These are phyloP conservation scores for Lachancea fermentati DNA, from an alignment of 805 yeast genomes.

Conservation along the genomic window DNA sequence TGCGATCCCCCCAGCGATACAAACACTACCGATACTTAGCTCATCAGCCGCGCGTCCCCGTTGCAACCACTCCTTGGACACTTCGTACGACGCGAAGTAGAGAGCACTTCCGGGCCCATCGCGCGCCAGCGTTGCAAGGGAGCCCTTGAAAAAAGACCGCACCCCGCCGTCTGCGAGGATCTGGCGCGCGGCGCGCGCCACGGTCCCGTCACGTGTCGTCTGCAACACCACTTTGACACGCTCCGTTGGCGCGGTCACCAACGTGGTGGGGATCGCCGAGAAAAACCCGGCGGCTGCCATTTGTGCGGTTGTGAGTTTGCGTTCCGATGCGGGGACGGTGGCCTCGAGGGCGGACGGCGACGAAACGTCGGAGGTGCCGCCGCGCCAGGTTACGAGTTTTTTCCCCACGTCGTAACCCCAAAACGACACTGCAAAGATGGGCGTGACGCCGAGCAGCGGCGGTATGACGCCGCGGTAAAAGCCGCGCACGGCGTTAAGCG, in stretches of 20 bases:
- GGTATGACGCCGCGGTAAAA: slow-evolving; percentile 92
- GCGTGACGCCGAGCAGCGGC: slow-evolving; percentile 94
- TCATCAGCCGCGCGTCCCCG: slow-evolving; percentile 39
- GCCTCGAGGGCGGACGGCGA: slow-evolving; percentile 2
- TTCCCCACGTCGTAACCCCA: slow-evolving; percentile 98
- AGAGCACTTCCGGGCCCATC: slow-evolving; percentile 98
- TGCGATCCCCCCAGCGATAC: slow-evolving; percentile 90
- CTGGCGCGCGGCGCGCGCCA: slow-evolving; percentile 46
- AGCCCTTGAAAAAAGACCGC: slow-evolving; percentile 81
- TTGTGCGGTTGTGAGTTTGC: slow-evolving; percentile 63
- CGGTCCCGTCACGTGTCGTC: slow-evolving; percentile 43
- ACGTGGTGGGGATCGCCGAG: slow-evolving; percentile 91
- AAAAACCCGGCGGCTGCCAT: slow-evolving; percentile 90
- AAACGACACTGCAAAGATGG: slow-evolving; percentile 96
- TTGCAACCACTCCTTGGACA: slow-evolving; percentile 59
- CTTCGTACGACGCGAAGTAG: slow-evolving; percentile 92
- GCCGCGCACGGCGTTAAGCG: slow-evolving; percentile 42
- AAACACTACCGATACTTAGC: slow-evolving; percentile 66
- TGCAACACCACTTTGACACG: slow-evolving; percentile 93
- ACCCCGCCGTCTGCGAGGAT: slow-evolving; percentile 79
- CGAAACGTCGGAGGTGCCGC: slow-evolving; percentile 14
- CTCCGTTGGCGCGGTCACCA: slow-evolving; percentile 97
- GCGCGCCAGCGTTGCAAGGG: slow-evolving; percentile 86
- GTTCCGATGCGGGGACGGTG: slow-evolving; percentile 1
- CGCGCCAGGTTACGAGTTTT: slow-evolving; percentile 49